Evolutionary conservation across 768 basidiomycete genomes (phyloP), one percentile per base, ranked within the genome.

Genomic region (Trametes cinnabarina): DNA sequence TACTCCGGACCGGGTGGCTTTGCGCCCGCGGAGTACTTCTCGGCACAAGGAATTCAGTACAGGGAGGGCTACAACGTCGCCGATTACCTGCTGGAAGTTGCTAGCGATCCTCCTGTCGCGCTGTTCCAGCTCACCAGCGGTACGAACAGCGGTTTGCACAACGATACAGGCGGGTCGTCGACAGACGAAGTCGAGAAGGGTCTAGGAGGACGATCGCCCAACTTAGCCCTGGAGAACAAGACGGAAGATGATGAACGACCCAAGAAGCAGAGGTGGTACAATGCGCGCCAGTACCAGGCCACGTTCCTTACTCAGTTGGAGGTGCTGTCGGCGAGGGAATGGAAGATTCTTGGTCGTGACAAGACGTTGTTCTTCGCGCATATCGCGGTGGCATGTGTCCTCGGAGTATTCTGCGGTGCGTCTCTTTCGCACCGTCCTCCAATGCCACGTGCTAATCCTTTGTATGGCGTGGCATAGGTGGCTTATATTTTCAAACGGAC

Each of bases 221-320:
- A 22, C 25, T 26, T 26, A 1, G 22, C 44, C 14, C 28, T 51
- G 1, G 35, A 41, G 28, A 32, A 34, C 44, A 55, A 47, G 44
- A 19, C 41, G 37, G 35, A 49, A 35, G 55, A 22, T 14, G n/a
- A 11, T 2, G 17, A 7, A 12, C 25, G 11, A 42, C 4, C 28
- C 17, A 44, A 19, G 32, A 23, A 51, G 17, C 7, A 50, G 51
- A 35, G 50, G 30, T 41, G 56, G 55, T 44, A 58, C 65, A 28
- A 51, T 9, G 64, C 67, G 15, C 65, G 74, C 17, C 68, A 57
- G 5, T 93, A 87, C 67, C 79, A 83, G 4, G 80, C 92, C 9
- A 91, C 92, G 2, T 92, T 92, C 74, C 78, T 98, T 66, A 97
- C 95, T 0, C 95, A 97, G 71, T 71, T 97, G 37, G 78, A 96